phyloP scores from a whole-genome alignment of 2,329 filamentous ascomycete genomes.

The Beauveria sp. region DNA sequence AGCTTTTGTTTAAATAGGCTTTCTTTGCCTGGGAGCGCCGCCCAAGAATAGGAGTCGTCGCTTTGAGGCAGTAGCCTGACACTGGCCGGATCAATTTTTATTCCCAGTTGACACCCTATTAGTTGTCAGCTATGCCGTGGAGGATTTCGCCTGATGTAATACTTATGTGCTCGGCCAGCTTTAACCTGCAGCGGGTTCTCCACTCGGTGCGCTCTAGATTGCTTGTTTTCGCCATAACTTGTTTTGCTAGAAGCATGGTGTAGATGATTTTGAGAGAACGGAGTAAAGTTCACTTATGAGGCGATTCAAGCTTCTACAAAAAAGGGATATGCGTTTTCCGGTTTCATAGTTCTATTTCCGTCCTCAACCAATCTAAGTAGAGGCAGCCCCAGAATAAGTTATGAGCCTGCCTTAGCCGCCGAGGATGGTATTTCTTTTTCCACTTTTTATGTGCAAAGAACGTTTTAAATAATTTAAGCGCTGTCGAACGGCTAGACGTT shows the following conservation, averaged over 20 bases:
- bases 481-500: not conserved
- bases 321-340: not conserved
- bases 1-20: not conserved
- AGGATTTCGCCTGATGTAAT: not conserved
- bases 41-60: not conserved
- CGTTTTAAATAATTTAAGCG: not conserved
- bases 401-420: not conserved
- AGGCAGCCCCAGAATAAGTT: not conserved
- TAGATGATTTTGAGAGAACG: not conserved
- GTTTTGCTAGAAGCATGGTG: not conserved
- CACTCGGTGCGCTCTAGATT: not conserved
- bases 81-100: not conserved
- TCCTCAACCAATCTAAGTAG: not conserved
- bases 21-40: not conserved
- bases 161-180: not conserved
- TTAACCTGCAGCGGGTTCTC: not conserved
- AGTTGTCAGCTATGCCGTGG: not conserved
- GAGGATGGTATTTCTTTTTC: not conserved
- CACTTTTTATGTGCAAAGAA: not conserved
- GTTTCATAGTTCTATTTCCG: not conserved
- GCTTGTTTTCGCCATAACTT: not conserved
- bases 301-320: not conserved
- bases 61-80: not conserved
- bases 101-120: not conserved
- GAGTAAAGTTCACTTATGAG: not conserved